Evolutionary conservation across 2,329 filamentous ascomycete genomes (phyloP).

Genomic region (Apiospora kogelbergensis): DNA sequence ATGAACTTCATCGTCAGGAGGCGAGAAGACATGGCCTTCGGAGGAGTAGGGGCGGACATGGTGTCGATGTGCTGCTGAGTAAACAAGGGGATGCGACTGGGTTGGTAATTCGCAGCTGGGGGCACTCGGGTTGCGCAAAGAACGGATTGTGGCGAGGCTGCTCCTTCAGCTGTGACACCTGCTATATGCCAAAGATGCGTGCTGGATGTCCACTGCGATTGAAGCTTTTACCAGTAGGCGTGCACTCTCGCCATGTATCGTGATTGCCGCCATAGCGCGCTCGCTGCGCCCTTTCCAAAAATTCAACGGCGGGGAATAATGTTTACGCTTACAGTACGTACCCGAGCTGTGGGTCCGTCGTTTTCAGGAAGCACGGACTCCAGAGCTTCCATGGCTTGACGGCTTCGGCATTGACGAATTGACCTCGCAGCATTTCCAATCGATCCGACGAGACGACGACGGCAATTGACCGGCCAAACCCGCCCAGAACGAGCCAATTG

Average conservation of each 20-base stretch:
- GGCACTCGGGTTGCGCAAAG: background rate
- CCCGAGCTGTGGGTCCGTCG: background rate
- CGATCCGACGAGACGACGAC: conserved; percentile 8
- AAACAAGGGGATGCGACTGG: background rate
- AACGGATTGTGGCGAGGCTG: background rate
- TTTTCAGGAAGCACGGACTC: background rate
- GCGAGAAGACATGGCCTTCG: conserved; percentile 77
- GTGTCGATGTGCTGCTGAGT: background rate
- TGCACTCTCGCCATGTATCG: too few species aligned
- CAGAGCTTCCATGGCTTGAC: background rate
- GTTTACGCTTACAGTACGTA: conserved; percentile 9
- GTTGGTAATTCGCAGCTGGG: background rate
- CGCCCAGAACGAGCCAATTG: conserved; percentile 23
- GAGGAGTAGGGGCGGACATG: background rate
- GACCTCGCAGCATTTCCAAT: conserved; percentile 11
- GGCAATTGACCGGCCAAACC: conserved; percentile 18
- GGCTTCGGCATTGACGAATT: conserved; percentile 10
- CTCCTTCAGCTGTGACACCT: background rate
- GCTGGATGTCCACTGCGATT: background rate
- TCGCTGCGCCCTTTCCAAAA: background rate
- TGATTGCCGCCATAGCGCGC: background rate
- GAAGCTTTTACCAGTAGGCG: background rate
- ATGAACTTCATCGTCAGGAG: conserved; percentile 97
- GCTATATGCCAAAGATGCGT: background rate
- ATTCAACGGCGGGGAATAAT: conserved; percentile 11